phyloP scores from a whole-genome alignment of 495 filamentous ascomycete genomes.

The Sphaerosporella brunnea region DNA sequence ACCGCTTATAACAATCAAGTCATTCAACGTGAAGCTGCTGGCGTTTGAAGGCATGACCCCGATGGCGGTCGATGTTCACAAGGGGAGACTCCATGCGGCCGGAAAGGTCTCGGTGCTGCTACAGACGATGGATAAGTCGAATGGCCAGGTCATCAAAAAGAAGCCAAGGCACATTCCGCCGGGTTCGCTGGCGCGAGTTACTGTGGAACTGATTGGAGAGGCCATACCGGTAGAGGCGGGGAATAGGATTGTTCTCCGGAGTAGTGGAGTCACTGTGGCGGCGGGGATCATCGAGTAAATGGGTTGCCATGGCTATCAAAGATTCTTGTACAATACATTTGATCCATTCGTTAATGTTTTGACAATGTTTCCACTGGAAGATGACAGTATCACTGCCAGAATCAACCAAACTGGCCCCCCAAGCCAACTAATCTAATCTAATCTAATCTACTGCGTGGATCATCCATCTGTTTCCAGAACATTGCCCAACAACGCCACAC shows the following conservation, averaged over 20 bases:
- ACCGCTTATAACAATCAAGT: constrained; percentile 48
- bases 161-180: constrained; percentile 66
- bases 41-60: constrained; percentile 81
- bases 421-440: too few relatives aligned
- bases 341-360: too few relatives aligned
- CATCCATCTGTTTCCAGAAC: too few relatives aligned
- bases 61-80: constrained; percentile 72
- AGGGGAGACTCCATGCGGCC: constrained; percentile 62
- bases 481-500: too few relatives aligned
- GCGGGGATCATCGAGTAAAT: constrained; percentile 75
- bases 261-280: constrained; percentile 63
- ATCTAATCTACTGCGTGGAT: too few relatives aligned
- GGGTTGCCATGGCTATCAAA: too few relatives aligned
- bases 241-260: constrained; percentile 61
- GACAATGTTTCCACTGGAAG: too few relatives aligned
- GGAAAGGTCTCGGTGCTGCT: constrained; percentile 54
- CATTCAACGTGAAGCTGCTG: constrained; percentile 63
- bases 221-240: constrained; percentile 56
- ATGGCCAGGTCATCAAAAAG: constrained; percentile 54
- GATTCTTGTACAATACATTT: too few relatives aligned
- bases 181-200: constrained; percentile 44
- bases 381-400: too few relatives aligned
- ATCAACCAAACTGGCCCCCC: too few relatives aligned
- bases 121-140: constrained; percentile 57
- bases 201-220: constrained; percentile 51